These are phyloP conservation scores for Hypoxylon trugodes DNA, from an alignment of 495 filamentous ascomycete genomes.

Conservation along the genomic window DNA sequence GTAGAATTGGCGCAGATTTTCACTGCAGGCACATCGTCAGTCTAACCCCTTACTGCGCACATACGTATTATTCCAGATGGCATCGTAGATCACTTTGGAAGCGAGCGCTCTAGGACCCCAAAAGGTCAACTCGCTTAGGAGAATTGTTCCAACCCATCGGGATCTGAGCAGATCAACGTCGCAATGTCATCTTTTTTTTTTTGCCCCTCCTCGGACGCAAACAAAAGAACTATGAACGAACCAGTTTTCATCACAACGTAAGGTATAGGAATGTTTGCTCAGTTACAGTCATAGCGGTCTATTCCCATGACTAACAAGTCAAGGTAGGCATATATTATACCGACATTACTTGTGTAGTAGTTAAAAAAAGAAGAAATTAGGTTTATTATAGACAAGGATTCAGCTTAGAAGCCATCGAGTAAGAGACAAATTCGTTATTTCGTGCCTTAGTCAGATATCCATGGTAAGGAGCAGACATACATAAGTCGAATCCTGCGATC, in stretches of 20 bases:
- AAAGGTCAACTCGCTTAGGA: slow-evolving; percentile 31
- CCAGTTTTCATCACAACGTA: not conserved
- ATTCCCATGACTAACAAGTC: not conserved
- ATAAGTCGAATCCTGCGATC: slow-evolving; percentile 1
- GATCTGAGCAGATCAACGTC: slow-evolving; percentile 16
- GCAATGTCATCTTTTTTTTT: too few species aligned
- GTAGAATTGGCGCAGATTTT: slow-evolving; percentile 17
- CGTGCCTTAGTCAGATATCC: not conserved
- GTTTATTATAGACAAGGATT: too few species aligned
- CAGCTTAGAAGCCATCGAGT: too few species aligned
- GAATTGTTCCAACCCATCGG: slow-evolving; percentile 40
- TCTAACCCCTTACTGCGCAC: slow-evolving; percentile 27
- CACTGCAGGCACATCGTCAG: slow-evolving; percentile 22
- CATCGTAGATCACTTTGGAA: slow-evolving; percentile 29
- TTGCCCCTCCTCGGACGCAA: not conserved
- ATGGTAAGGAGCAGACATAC: slow-evolving; percentile 2
- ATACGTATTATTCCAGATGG: slow-evolving; percentile 29
- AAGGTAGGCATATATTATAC: not conserved
- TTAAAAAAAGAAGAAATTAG: not conserved
- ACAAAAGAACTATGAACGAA: not conserved
- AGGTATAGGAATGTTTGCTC: not conserved
- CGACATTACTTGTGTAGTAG: not conserved
- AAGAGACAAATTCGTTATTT: not conserved
- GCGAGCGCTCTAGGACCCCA: slow-evolving; percentile 17
- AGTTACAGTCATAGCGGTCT: not conserved